Evolutionary conservation across 2,329 filamentous ascomycete genomes (phyloP).

Genomic region (Periconia macrospinosa): DNA sequence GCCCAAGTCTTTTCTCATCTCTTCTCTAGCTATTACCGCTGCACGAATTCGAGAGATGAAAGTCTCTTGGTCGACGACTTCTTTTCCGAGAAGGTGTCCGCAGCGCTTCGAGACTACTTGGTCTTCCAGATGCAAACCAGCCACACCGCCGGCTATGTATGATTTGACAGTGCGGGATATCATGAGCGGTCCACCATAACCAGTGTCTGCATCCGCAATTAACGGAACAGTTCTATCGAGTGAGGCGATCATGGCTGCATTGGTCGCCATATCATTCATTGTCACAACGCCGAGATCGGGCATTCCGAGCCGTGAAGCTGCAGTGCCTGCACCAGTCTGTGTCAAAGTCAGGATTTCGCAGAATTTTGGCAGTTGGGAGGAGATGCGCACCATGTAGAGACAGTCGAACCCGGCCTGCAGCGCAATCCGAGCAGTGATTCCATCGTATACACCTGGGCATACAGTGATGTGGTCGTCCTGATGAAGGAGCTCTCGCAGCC

Average conservation of each 20-base stretch:
- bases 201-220: conserved; percentile 57
- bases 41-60: conserved; percentile 58
- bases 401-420: conserved; percentile 60
- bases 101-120: conserved; percentile 64
- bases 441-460: conserved; percentile 45
- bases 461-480: too few relatives aligned
- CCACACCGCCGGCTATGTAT: conserved; percentile 56
- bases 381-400: conserved; percentile 57
- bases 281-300: conserved; percentile 63
- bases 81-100: conserved; percentile 62
- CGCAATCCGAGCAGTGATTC: conserved; percentile 62
- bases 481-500: too few relatives aligned
- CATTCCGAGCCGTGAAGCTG: conserved; percentile 58
- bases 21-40: conserved; percentile 50
- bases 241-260: conserved; percentile 64
- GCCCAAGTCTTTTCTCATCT: conserved; percentile 42
- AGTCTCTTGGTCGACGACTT: conserved; percentile 54
- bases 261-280: conserved; percentile 61
- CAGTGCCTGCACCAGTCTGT: conserved; percentile 3
- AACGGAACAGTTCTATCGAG: conserved; percentile 48
- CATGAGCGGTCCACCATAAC: conserved; percentile 43
- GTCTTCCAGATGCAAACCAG: conserved; percentile 62
- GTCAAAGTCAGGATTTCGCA: background rate
- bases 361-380: background rate
- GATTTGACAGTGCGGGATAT: conserved; percentile 53